These are phyloP conservation scores for Hypoxylon sp. DNA, from an alignment of 2,329 filamentous ascomycete species.

Conservation along the genomic window DNA sequence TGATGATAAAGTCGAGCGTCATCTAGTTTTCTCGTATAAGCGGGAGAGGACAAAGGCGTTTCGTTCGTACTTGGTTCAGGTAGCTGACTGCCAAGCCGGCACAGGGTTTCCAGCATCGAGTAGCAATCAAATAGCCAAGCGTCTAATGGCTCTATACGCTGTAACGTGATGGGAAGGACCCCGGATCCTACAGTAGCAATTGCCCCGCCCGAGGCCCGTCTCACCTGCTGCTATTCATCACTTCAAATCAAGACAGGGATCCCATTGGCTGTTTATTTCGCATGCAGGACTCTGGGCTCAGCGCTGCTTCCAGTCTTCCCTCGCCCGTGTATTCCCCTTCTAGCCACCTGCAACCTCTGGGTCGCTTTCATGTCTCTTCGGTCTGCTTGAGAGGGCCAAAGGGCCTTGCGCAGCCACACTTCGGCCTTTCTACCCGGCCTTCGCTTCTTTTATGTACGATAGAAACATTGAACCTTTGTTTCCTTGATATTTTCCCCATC, in stretches of 20 bases:
- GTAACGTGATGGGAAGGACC: slow-evolving; percentile 17
- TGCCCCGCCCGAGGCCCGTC: slow-evolving; percentile 25
- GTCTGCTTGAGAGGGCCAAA: slow-evolving; percentile 11
- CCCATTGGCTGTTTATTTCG: slow-evolving; percentile 16
- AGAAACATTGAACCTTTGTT: slow-evolving; percentile 27
- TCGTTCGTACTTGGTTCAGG: not conserved
- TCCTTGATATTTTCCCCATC: slow-evolving; percentile 1
- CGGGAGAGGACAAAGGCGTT: not conserved
- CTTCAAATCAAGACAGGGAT: slow-evolving; percentile 21
- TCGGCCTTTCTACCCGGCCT: slow-evolving; percentile 2
- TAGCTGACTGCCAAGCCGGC: slow-evolving; percentile 32
- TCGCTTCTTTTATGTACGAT: slow-evolving; percentile 2
- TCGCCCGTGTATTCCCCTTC: slow-evolving; percentile 16
- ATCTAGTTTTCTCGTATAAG: slow-evolving; percentile 20
- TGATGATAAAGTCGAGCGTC: not conserved
- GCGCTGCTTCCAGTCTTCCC: not conserved
- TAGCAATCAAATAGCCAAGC: not conserved
- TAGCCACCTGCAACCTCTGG: not conserved
- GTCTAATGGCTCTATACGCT: not conserved
- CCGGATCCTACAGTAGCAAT: slow-evolving; percentile 31
- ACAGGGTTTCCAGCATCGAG: slow-evolving; percentile 14
- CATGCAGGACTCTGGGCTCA: slow-evolving; percentile 9
- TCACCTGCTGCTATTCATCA: slow-evolving; percentile 24
- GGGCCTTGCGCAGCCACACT: slow-evolving; percentile 37
- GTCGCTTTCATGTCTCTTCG: slow-evolving; percentile 13